Percentiles rank a stretch among this genome's conserved stretches.
These are phyloP conservation scores for Viola pubescens DNA, from an alignment of 441 rosid genomes.

Conservation along the genomic window DNA sequence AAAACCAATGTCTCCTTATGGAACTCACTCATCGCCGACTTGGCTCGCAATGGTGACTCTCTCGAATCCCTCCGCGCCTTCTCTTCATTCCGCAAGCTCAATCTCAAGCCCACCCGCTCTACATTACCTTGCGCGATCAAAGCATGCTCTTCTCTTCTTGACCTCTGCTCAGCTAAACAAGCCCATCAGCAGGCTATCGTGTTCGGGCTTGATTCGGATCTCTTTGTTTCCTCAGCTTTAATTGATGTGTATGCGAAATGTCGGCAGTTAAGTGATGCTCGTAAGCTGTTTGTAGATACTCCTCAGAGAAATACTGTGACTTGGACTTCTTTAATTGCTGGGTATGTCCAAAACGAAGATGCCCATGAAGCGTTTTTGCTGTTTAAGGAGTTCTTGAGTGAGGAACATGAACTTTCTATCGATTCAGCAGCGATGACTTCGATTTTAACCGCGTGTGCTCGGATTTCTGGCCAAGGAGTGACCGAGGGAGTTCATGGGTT, in stretches of 20 bases:
- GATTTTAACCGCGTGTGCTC: slow-evolving; percentile 72
- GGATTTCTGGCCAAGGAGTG: slow-evolving; percentile 32
- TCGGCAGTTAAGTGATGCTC: slow-evolving; percentile 33
- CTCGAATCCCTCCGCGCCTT: slow-evolving; percentile 71
- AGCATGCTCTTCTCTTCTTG: slow-evolving; percentile 71
- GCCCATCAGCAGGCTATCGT: slow-evolving; percentile 74
- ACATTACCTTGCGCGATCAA: slow-evolving; percentile 79
- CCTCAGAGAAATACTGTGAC: slow-evolving; percentile 38
- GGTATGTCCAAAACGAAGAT: slow-evolving; percentile 55
- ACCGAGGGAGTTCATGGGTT: slow-evolving; percentile 56
- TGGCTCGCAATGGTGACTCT: slow-evolving; percentile 72
- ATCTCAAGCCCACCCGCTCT: slow-evolving; percentile 63
- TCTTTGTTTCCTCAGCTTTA: slow-evolving; percentile 46
- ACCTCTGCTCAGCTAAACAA: slow-evolving; percentile 59
- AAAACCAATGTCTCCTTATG: slow-evolving; percentile 61
- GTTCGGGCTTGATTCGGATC: slow-evolving; percentile 50
- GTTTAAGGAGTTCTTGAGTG: slow-evolving; percentile 52
- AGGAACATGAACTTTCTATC: slow-evolving; percentile 34
- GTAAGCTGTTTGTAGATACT: slow-evolving; percentile 60
- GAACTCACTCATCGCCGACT: slow-evolving; percentile 75
- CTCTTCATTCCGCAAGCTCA: slow-evolving; percentile 65
- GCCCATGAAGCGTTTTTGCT: slow-evolving; percentile 47
- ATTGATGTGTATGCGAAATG: slow-evolving; percentile 49
- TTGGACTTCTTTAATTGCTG: slow-evolving; percentile 54
- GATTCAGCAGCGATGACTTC: slow-evolving; percentile 66